phyloP scores from a whole-genome alignment of 2,329 filamentous ascomycete genomes.

The Fusarium sp. region DNA sequence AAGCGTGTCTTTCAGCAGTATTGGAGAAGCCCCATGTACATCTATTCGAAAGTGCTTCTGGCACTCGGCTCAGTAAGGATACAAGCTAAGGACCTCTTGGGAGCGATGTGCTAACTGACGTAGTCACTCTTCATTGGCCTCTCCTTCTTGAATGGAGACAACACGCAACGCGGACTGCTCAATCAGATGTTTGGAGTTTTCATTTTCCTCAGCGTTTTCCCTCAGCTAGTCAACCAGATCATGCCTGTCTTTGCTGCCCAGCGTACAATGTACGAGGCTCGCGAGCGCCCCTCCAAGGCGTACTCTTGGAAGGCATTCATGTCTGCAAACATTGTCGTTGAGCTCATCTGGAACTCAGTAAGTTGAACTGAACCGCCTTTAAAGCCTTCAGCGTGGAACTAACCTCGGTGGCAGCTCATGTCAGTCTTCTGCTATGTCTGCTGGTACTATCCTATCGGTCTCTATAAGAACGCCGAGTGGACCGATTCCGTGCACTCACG shows the following conservation, averaged over 20 bases:
- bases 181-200: neutral
- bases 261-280: neutral
- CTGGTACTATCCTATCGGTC: neutral
- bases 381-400: neutral
- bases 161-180: neutral
- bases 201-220: neutral
- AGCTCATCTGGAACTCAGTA: neutral
- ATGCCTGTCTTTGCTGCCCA: neutral
- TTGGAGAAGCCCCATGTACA: neutral
- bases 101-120: neutral
- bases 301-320: neutral
- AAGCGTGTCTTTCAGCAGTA: neutral
- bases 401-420: neutral
- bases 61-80: neutral
- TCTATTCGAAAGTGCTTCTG: neutral
- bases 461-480: neutral
- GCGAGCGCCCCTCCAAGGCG: neutral
- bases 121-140: neutral
- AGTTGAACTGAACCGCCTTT: neutral
- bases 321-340: neutral
- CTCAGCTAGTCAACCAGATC: neutral
- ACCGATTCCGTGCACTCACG: neutral
- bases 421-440: neutral
- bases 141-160: neutral
- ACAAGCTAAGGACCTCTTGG: neutral